phyloP scores from a whole-genome alignment of 805 yeast genomes.

The Nakazawaea anatomiae region DNA sequence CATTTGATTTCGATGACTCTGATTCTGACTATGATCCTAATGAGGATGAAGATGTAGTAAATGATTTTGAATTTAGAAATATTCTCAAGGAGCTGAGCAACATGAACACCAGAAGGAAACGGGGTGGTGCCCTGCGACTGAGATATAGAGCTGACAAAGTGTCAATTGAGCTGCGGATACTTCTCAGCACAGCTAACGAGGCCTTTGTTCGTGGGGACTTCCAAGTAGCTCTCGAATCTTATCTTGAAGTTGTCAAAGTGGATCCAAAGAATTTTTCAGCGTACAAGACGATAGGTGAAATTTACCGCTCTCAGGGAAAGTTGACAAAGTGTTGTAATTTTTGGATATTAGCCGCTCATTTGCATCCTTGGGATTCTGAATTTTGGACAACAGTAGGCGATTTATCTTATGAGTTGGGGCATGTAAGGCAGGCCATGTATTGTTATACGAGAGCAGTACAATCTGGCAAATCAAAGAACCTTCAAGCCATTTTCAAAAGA shows the following conservation, averaged over 20 bases:
- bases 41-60: slow-evolving; percentile 26
- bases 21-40: slow-evolving; percentile 17
- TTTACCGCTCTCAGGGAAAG: slow-evolving; percentile 62
- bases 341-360: slow-evolving; percentile 78
- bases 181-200: slow-evolving; percentile 71
- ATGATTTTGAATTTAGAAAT: slow-evolving; percentile 45
- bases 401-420: slow-evolving; percentile 57
- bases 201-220: slow-evolving; percentile 66
- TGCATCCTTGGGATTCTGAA: slow-evolving; percentile 67
- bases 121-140: slow-evolving; percentile 29
- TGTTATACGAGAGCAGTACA: slow-evolving; percentile 67
- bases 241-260: slow-evolving; percentile 63
- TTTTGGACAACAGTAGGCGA: slow-evolving; percentile 79
- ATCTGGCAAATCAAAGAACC: slow-evolving; percentile 35
- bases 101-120: slow-evolving; percentile 42
- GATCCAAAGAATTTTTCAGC: slow-evolving; percentile 80
- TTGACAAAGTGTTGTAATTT: slow-evolving; percentile 69
- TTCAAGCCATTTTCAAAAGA: slow-evolving; percentile 55
- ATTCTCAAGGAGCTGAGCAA: slow-evolving; percentile 65
- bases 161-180: slow-evolving; percentile 66
- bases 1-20: slow-evolving; percentile 10
- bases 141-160: slow-evolving; percentile 35
- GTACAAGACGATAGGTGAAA: slow-evolving; percentile 83
- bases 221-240: slow-evolving; percentile 52
- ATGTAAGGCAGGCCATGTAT: slow-evolving; percentile 68